Evolutionary conservation across 371 early-diverging fungal genomes (phyloP).

Genomic region (Cokeromyces recurvatus): DNA sequence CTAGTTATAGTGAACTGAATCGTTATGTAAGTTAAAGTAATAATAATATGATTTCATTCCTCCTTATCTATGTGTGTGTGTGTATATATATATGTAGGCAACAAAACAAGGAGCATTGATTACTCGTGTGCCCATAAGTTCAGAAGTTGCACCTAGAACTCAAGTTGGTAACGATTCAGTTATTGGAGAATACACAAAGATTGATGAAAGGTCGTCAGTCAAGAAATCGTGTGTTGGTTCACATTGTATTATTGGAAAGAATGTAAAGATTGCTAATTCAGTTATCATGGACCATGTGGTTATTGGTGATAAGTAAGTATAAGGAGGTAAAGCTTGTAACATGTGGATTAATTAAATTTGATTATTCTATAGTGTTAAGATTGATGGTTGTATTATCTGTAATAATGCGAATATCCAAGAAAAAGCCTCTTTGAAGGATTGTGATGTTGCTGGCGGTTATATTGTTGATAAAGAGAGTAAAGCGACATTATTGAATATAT

Average conservation of each 20-base stretch:
- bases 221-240: slow-evolving; percentile 91
- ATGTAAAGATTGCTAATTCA: slow-evolving; percentile 90
- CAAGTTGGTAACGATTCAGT: slow-evolving; percentile 90
- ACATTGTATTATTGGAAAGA: slow-evolving; percentile 90
- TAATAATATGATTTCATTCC: not conserved
- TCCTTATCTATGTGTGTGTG: slow-evolving; percentile 7
- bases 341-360: not conserved
- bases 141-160: slow-evolving; percentile 61
- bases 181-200: slow-evolving; percentile 83
- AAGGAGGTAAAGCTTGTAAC: no score
- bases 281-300: slow-evolving; percentile 94
- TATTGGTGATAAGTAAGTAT: slow-evolving; percentile 78
- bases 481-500: slow-evolving; percentile 12
- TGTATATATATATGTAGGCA: slow-evolving; percentile 24
- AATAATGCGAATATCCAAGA: slow-evolving; percentile 74
- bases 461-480: slow-evolving; percentile 71
- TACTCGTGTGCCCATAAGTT: slow-evolving; percentile 55
- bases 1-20: slow-evolving; percentile 82
- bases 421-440: slow-evolving; percentile 79
- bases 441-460: slow-evolving; percentile 80
- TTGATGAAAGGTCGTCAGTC: slow-evolving; percentile 87
- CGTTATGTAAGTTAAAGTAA: slow-evolving; percentile 57
- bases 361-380: slow-evolving; percentile 65
- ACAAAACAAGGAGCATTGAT: slow-evolving; percentile 54
- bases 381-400: slow-evolving; percentile 88